Evolutionary conservation across 73 alveolate species (phyloP).

Genomic region (Blepharisma japonicum): DNA sequence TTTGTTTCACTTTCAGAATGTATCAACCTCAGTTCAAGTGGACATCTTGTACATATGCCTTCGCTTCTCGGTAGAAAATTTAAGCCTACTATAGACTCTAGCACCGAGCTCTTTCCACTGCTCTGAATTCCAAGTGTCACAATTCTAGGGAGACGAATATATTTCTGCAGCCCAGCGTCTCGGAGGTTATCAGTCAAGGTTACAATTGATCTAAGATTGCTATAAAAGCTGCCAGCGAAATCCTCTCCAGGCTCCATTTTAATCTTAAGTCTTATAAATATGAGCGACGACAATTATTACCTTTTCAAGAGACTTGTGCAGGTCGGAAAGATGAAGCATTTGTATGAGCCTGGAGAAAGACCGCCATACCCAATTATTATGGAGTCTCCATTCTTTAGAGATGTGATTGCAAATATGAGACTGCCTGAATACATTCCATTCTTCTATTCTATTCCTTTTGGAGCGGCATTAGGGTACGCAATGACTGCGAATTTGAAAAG

Average conservation of each 20-base stretch:
- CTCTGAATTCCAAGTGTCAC: slow-evolving; percentile 27
- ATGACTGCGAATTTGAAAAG: neutral
- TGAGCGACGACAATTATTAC: slow-evolving; percentile 28
- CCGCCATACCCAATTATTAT: slow-evolving; percentile 30
- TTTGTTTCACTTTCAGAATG: slow-evolving; percentile 49
- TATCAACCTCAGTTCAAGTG: slow-evolving; percentile 83
- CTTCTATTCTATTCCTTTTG: slow-evolving; percentile 14
- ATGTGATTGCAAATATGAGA: slow-evolving; percentile 18
- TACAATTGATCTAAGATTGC: slow-evolving; percentile 49
- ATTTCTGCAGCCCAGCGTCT: slow-evolving; percentile 70
- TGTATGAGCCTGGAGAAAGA: slow-evolving; percentile 24
- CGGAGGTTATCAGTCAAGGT: slow-evolving; percentile 60
- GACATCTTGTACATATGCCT: slow-evolving; percentile 90
- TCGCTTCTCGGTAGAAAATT: slow-evolving; percentile 96
- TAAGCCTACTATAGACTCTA: slow-evolving; percentile 96
- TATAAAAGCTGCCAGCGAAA: slow-evolving; percentile 53
- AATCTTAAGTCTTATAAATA: neutral
- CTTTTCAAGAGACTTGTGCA: slow-evolving; percentile 21
- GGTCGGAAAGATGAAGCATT: slow-evolving; percentile 16
- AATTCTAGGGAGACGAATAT: slow-evolving; percentile 95
- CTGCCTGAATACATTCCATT: slow-evolving; percentile 33
- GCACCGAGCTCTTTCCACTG: slow-evolving; percentile 87
- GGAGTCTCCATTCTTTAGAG: slow-evolving; percentile 21
- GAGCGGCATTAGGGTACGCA: neutral
- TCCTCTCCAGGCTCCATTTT: no score